A percentile compares a stretch with the other conserved stretches of the same genome.
phyloP scores from a whole-genome alignment of 495 filamentous ascomycete species.

The Podospora appendiculata region DNA sequence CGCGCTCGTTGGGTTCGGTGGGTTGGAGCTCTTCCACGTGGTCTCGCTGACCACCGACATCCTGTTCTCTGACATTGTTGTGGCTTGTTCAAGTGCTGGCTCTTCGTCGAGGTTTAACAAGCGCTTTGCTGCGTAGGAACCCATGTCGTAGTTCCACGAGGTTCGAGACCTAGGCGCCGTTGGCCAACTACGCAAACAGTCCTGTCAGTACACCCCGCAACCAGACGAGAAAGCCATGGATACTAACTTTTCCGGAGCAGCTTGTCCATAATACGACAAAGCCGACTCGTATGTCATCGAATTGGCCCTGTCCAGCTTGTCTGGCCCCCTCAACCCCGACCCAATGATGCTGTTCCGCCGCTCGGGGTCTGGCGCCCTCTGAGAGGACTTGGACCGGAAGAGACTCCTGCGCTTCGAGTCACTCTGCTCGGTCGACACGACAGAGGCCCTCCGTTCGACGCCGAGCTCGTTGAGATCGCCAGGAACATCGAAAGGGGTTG shows the following conservation, averaged over 20 bases:
- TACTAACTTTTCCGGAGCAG: conserved; percentile 16
- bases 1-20: conserved; percentile 18
- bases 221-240: not conserved
- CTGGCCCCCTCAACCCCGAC: conserved; percentile 9
- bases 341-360: conserved; percentile 11
- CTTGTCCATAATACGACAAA: conserved; percentile 18
- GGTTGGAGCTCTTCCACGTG: conserved; percentile 29
- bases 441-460: conserved; percentile 14
- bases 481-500: too few relatives aligned
- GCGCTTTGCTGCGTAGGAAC: conserved; percentile 35
- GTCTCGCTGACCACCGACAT: conserved; percentile 26
- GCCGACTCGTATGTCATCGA: conserved; percentile 29
- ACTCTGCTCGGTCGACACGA: conserved; percentile 11
- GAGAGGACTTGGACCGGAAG: conserved; percentile 26
- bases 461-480: not conserved
- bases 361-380: conserved; percentile 5
- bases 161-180: conserved; percentile 19
- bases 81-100: conserved; percentile 21
- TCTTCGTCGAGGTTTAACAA: conserved; percentile 32
- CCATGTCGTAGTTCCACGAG: conserved; percentile 33
- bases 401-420: conserved; percentile 19
- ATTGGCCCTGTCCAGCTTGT: conserved; percentile 16
- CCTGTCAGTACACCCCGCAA: too few relatives aligned
- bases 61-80: conserved; percentile 25
- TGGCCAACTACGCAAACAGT: conserved; percentile 13